Percentiles rank a stretch among this genome's conserved stretches.
Conservation (phyloP, 2,329 filamentous ascomycete species). For the Colletotrichum karsti region DNA sequence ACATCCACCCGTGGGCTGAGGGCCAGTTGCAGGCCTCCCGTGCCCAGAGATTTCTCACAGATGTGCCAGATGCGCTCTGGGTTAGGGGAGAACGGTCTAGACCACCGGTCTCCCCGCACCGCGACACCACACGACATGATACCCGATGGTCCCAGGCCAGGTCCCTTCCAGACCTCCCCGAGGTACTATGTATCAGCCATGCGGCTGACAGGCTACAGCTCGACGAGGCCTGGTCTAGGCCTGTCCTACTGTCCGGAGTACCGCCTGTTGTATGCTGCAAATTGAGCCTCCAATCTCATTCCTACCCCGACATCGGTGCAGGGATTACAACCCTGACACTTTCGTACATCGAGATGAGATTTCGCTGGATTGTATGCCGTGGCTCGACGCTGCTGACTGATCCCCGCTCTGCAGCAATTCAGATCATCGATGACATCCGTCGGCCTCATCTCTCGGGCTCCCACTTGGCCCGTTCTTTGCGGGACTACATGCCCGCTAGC, state of each 20-base stretch:
- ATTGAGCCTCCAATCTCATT: background rate
- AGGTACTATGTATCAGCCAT: background rate
- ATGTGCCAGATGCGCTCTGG: constrained; percentile 5
- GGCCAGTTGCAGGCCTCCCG: background rate
- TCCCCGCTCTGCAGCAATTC: background rate
- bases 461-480: background rate
- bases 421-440: background rate
- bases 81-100: constrained; percentile 25
- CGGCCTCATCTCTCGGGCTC: background rate
- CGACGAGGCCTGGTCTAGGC: background rate
- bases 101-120: constrained; percentile 19
- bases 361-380: no score
- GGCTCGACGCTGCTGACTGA: no score
- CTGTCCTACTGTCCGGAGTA: background rate
- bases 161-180: background rate
- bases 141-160: background rate
- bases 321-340: background rate
- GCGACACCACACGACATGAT: no score
- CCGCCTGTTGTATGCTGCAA: background rate
- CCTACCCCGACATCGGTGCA: background rate
- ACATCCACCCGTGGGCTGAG: background rate
- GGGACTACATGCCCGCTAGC: background rate
- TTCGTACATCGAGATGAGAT: background rate
- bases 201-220: constrained; percentile 13
- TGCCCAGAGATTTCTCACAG: constrained; percentile 1